Percentiles rank a stretch among this genome's conserved stretches.
Conservation (phyloP, 2,329 filamentous ascomycete species). For the Cercospora janseana region DNA sequence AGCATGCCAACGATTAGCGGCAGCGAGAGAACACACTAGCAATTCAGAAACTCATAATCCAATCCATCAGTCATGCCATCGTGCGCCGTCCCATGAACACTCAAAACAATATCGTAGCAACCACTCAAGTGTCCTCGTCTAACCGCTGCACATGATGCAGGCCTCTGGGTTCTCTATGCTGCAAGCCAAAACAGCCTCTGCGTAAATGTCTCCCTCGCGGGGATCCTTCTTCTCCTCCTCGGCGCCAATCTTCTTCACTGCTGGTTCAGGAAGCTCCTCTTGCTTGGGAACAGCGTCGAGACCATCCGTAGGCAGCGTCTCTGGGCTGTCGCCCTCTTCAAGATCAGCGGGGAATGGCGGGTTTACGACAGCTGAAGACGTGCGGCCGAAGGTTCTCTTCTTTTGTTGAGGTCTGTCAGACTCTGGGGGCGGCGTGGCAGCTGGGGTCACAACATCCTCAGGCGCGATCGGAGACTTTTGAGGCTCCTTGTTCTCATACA, state of each 20-base stretch:
- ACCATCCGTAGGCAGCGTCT: conserved; percentile 72
- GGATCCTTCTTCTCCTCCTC: conserved; percentile 71
- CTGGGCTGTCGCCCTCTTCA: conserved; percentile 75
- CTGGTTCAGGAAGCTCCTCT: conserved; percentile 63
- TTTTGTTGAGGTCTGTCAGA: conserved; percentile 51
- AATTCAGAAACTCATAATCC: conserved; percentile 15
- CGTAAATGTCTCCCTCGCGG: conserved; percentile 90
- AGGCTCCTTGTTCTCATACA: conserved; percentile 60
- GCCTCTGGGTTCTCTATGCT: conserved; percentile 96
- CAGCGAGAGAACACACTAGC: conserved; percentile 19
- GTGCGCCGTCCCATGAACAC: conserved; percentile 20
- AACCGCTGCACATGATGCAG: conserved; percentile 97
- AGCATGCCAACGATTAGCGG: conserved; percentile 30
- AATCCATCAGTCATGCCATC: conserved; percentile 17
- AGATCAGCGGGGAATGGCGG: conserved; percentile 73
- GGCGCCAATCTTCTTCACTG: conserved; percentile 58
- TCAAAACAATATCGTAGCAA: conserved; percentile 21
- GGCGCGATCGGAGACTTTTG: conserved; percentile 42
- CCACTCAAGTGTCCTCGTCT: conserved; percentile 12
- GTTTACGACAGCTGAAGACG: conserved; percentile 54
- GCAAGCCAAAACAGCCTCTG: conserved; percentile 85
- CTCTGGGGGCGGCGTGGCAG: conserved; percentile 62
- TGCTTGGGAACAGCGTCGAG: conserved; percentile 54
- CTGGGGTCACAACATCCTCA: conserved; percentile 68
- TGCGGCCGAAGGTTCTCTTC: conserved; percentile 34